These are phyloP conservation scores for Xylona heveae DNA, from an alignment of 495 filamentous ascomycete genomes.

Conservation along the genomic window DNA sequence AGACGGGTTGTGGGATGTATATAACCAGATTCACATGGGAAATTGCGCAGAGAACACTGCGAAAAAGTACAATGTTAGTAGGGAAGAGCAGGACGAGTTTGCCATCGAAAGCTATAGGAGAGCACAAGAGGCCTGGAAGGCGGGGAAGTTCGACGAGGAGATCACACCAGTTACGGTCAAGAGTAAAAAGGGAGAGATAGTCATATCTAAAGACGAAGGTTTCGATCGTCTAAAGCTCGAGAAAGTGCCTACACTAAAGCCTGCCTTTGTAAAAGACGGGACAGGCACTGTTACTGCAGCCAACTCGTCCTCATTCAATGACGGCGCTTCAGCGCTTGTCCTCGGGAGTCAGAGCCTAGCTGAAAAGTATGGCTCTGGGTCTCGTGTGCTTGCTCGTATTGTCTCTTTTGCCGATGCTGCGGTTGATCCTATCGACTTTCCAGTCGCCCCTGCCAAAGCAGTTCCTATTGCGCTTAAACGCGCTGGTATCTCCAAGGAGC, in stretches of 20 bases:
- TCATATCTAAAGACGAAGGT: constrained; percentile 69
- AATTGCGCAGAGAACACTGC: constrained; percentile 92
- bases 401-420: constrained; percentile 78
- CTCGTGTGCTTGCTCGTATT: constrained; percentile 64
- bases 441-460: constrained; percentile 76
- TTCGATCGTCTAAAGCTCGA: constrained; percentile 67
- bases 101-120: constrained; percentile 74
- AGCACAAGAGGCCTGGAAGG: constrained; percentile 75
- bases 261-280: constrained; percentile 68
- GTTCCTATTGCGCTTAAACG: constrained; percentile 77
- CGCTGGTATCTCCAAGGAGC: constrained; percentile 70
- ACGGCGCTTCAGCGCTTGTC: constrained; percentile 84
- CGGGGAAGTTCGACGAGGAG: constrained; percentile 61
- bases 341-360: constrained; percentile 58
- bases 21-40: constrained; percentile 93
- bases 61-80: constrained; percentile 59
- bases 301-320: constrained; percentile 81
- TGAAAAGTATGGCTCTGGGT: constrained; percentile 46
- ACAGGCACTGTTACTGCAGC: constrained; percentile 86
- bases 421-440: constrained; percentile 87
- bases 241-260: constrained; percentile 70
- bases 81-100: constrained; percentile 77
- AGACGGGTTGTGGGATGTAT: constrained; percentile 92
- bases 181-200: constrained; percentile 58
- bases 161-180: constrained; percentile 71